Conservation (phyloP, 2,329 filamentous ascomycete genomes). For the Nannizziopsis barbatae region DNA sequence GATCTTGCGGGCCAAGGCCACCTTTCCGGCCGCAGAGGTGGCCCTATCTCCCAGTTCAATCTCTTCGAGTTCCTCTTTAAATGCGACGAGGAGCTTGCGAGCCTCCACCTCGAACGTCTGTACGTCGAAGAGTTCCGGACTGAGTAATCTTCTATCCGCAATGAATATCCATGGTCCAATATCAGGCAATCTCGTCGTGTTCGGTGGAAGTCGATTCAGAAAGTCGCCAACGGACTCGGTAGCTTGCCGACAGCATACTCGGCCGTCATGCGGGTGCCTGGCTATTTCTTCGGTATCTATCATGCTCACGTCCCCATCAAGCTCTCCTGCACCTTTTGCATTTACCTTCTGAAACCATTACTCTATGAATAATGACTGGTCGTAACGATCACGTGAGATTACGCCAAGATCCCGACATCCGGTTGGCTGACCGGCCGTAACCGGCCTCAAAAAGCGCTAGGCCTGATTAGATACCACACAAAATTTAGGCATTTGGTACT, state of each 20-base stretch:
- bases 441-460: no score
- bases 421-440: no score
- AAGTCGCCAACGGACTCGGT: slow-evolving; percentile 55
- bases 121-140: slow-evolving; percentile 23
- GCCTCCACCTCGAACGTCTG: slow-evolving; percentile 45
- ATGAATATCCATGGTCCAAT: slow-evolving; percentile 61
- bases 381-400: no score
- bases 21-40: slow-evolving; percentile 34
- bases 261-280: slow-evolving; percentile 14
- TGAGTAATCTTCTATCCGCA: slow-evolving; percentile 47
- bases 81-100: slow-evolving; percentile 42
- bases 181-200: slow-evolving; percentile 42
- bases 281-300: slow-evolving; percentile 9
- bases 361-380: no score
- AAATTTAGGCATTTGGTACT: no score
- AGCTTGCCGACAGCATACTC: slow-evolving; percentile 43
- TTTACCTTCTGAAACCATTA: background rate
- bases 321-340: background rate
- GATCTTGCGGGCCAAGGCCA: slow-evolving; percentile 28
- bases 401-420: no score
- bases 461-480: no score
- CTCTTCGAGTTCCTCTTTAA: slow-evolving; percentile 37
- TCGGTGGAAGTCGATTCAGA: slow-evolving; percentile 55
- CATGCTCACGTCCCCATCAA: background rate
- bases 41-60: slow-evolving; percentile 41